phyloP scores from a whole-genome alignment of 2,329 filamentous ascomycete species.

The Botrytis pseudocinerea region DNA sequence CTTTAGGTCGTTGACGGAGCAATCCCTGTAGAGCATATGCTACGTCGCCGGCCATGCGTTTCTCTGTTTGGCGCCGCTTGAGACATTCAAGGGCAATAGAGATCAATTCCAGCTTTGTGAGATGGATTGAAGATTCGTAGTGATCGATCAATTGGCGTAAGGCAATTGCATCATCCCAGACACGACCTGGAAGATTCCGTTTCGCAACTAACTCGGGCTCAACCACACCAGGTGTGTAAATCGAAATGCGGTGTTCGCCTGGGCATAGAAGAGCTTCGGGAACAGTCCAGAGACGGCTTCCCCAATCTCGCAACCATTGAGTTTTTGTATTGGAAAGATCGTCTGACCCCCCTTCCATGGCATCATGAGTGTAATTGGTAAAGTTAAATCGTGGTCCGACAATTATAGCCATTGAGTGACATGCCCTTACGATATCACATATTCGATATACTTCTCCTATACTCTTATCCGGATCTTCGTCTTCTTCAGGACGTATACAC shows the following conservation, averaged over 20 bases:
- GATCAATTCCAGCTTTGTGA: slow-evolving; percentile 39
- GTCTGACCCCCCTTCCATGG: neutral
- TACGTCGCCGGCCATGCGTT: slow-evolving; percentile 32
- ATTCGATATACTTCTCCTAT: slow-evolving; percentile 27
- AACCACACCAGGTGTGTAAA: neutral
- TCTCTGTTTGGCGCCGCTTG: slow-evolving; percentile 23
- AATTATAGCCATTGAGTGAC: slow-evolving; percentile 24
- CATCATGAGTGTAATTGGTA: neutral
- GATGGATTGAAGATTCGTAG: slow-evolving; percentile 33
- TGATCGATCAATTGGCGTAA: slow-evolving; percentile 37
- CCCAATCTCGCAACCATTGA: slow-evolving; percentile 21
- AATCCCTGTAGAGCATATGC: slow-evolving; percentile 40
- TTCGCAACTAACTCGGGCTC: slow-evolving; percentile 4
- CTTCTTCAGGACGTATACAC: slow-evolving; percentile 13
- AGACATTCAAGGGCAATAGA: slow-evolving; percentile 35
- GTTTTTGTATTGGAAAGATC: slow-evolving; percentile 9
- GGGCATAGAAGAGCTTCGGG: slow-evolving; percentile 25
- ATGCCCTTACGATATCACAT: slow-evolving; percentile 30
- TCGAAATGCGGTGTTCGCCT: neutral
- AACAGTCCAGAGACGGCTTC: slow-evolving; percentile 27
- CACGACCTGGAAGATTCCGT: slow-evolving; percentile 2
- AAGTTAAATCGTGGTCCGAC: slow-evolving; percentile 20
- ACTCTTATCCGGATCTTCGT: neutral
- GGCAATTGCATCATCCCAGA: slow-evolving; percentile 5
- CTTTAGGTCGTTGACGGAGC: slow-evolving; percentile 35